Evolutionary conservation across 495 filamentous ascomycete genomes (phyloP).

Genomic region (Lasiosphaeria ovina): DNA sequence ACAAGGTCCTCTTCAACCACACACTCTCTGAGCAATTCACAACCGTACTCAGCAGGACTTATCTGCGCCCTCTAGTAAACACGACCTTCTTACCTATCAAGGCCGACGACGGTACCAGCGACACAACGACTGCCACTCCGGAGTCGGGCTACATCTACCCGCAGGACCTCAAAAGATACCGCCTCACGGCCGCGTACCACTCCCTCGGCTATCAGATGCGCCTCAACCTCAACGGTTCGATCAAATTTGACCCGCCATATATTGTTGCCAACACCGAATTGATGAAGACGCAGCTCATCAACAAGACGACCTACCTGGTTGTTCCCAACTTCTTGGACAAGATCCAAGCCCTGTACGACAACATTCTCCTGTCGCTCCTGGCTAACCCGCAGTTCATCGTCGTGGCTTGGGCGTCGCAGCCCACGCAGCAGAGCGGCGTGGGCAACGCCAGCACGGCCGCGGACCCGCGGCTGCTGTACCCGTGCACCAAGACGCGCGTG

Average conservation of each 20-base stretch:
- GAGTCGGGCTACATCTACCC: conserved; percentile 25
- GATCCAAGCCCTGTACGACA: conserved; percentile 25
- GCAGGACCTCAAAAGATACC: conserved; percentile 22
- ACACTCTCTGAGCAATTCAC: conserved; percentile 19
- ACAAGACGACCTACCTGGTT: conserved; percentile 23
- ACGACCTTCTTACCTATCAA: conserved; percentile 17
- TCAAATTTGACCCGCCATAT: conserved; percentile 17
- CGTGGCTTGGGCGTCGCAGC: conserved; percentile 26
- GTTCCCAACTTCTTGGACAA: conserved; percentile 14
- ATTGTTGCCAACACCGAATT: conserved; percentile 16
- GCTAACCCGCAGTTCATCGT: conserved; percentile 28
- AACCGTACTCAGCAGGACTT: conserved; percentile 17
- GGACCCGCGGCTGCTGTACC: conserved; percentile 19
- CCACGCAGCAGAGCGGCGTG: conserved; percentile 12
- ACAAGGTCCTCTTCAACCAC: conserved; percentile 31
- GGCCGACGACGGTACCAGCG: conserved; percentile 22
- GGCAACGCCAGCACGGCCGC: neutral
- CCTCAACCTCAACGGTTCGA: conserved; percentile 17
- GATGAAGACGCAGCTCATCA: conserved; percentile 23
- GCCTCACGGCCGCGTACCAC: conserved; percentile 26
- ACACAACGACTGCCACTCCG: conserved; percentile 25
- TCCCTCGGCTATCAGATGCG: conserved; percentile 23
- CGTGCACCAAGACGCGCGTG: conserved; percentile 23
- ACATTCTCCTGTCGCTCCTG: conserved; percentile 29
- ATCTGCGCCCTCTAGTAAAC: conserved; percentile 23